Evolutionary conservation across 2,329 filamentous ascomycete species (phyloP).

Genomic region (Claviceps lovelessii): DNA sequence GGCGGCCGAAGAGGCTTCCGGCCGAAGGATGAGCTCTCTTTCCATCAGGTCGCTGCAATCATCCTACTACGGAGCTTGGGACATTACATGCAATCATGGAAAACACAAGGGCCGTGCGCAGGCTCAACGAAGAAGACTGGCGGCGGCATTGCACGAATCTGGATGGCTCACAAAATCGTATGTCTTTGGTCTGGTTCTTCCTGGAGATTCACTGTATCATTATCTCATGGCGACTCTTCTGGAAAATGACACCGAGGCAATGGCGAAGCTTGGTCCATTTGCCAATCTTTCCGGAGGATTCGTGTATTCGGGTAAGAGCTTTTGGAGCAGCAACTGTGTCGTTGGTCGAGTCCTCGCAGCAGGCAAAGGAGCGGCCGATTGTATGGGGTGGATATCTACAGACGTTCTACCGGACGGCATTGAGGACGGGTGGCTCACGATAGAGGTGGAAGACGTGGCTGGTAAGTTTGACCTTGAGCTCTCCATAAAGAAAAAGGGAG

Average conservation of each 20-base stretch:
- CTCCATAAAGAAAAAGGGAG: background rate
- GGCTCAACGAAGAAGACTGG: constrained; percentile 37
- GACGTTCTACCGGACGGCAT: constrained; percentile 39
- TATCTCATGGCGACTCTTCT: constrained; percentile 52
- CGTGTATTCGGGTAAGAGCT: constrained; percentile 47
- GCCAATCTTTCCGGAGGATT: constrained; percentile 52
- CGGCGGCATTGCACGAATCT: constrained; percentile 41
- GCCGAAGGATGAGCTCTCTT: constrained; percentile 21
- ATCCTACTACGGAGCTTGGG: constrained; percentile 33
- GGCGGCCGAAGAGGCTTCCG: constrained; percentile 21
- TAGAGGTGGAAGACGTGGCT: constrained; percentile 38
- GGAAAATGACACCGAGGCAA: constrained; percentile 47
- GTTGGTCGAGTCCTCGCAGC: constrained; percentile 51
- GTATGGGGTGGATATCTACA: constrained; percentile 55
- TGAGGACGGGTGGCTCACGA: constrained; percentile 43
- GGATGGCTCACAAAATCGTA: constrained; percentile 58
- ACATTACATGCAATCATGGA: constrained; percentile 18
- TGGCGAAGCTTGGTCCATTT: constrained; percentile 42
- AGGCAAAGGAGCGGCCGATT: constrained; percentile 45
- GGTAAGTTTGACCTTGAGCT: constrained; percentile 23
- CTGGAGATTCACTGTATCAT: constrained; percentile 47
- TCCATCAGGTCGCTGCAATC: constrained; percentile 23
- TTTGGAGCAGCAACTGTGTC: constrained; percentile 54
- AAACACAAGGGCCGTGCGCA: constrained; percentile 18
- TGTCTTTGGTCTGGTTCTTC: constrained; percentile 49